Conservation (phyloP, 257 asterid species). For the Capsicum rhomboideum region DNA sequence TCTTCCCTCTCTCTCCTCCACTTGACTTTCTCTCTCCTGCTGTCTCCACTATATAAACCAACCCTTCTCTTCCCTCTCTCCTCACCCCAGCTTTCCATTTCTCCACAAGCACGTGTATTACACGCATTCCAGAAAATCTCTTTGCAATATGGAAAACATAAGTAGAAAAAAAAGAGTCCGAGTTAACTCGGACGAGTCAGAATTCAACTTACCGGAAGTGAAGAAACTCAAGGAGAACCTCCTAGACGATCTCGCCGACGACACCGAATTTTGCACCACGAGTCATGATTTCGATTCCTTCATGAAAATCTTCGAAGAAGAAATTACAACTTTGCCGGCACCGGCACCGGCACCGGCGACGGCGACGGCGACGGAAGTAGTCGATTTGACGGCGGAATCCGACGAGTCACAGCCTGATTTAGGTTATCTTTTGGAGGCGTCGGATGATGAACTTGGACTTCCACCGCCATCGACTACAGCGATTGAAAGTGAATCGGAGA, state of each 20-base stretch:
- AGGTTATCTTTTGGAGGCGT: slow-evolving; percentile 59
- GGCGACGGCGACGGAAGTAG: slow-evolving; percentile 11
- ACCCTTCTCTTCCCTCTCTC: not conserved
- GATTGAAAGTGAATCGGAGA: no score
- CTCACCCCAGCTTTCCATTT: not conserved
- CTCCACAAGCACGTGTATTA: not conserved
- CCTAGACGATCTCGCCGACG: slow-evolving; percentile 49
- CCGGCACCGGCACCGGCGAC: no score
- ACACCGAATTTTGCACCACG: slow-evolving; percentile 36
- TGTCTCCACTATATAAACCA: slow-evolving; percentile 28
- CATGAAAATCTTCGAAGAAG: slow-evolving; percentile 81
- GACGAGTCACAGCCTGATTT: slow-evolving; percentile 53
- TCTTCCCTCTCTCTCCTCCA: no score
- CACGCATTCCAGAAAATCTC: not conserved
- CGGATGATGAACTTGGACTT: slow-evolving; percentile 73
- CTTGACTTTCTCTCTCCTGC: slow-evolving; percentile 11
- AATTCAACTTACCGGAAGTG: slow-evolving; percentile 51
- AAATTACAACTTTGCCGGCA: slow-evolving; percentile 30
- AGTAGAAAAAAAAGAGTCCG: slow-evolving; percentile 41
- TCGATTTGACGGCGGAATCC: slow-evolving; percentile 36
- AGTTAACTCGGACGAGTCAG: slow-evolving; percentile 28
- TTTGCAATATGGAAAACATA: slow-evolving; percentile 29
- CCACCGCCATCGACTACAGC: slow-evolving; percentile 42
- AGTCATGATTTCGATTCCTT: slow-evolving; percentile 62
- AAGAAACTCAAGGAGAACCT: slow-evolving; percentile 62